Evolutionary conservation across 306 rosid species (phyloP).

Genomic region (Pueraria montana): DNA sequence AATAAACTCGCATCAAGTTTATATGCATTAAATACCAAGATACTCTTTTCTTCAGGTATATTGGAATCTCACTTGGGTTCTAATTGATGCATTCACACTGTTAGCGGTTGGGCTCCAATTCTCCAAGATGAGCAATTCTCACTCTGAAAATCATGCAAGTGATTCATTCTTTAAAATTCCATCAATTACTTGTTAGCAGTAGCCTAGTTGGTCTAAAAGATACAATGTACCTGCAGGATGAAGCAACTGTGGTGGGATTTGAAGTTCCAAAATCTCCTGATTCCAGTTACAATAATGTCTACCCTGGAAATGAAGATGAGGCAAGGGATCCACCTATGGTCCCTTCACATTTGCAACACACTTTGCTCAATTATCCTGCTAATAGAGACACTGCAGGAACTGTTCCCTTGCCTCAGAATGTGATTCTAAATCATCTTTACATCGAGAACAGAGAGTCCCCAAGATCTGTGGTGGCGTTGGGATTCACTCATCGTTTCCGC

Average conservation of each 20-base stretch:
- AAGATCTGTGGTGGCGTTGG: slow-evolving; percentile 87
- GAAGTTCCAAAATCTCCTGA: slow-evolving; percentile 91
- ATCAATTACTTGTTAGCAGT: slow-evolving; percentile 36
- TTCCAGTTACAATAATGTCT: slow-evolving; percentile 81
- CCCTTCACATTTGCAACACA: slow-evolving; percentile 86
- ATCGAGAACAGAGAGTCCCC: slow-evolving; percentile 84
- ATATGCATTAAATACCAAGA: slow-evolving; percentile 37
- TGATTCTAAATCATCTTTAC: slow-evolving; percentile 90
- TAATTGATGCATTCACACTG: slow-evolving; percentile 62
- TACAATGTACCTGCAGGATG: slow-evolving; percentile 70
- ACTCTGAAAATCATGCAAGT: slow-evolving; percentile 72
- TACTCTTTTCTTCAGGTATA: slow-evolving; percentile 64
- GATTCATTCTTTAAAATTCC: slow-evolving; percentile 41
- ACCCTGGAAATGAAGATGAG: slow-evolving; percentile 79
- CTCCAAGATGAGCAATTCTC: slow-evolving; percentile 76
- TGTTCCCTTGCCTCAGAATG: slow-evolving; percentile 74
- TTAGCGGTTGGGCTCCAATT: slow-evolving; percentile 47
- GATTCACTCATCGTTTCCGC: slow-evolving; percentile 92
- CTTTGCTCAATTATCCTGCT: slow-evolving; percentile 67
- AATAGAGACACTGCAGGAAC: slow-evolving; percentile 60
- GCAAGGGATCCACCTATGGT: slow-evolving; percentile 85
- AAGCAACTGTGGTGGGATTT: slow-evolving; percentile 79
- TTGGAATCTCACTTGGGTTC: slow-evolving; percentile 40
- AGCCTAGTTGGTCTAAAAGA: slow-evolving; percentile 23
- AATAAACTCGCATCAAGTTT: background rate